These are phyloP conservation scores for Porodaedalea pini DNA, from an alignment of 1,284 basidiomycete species.

Conservation along the genomic window DNA sequence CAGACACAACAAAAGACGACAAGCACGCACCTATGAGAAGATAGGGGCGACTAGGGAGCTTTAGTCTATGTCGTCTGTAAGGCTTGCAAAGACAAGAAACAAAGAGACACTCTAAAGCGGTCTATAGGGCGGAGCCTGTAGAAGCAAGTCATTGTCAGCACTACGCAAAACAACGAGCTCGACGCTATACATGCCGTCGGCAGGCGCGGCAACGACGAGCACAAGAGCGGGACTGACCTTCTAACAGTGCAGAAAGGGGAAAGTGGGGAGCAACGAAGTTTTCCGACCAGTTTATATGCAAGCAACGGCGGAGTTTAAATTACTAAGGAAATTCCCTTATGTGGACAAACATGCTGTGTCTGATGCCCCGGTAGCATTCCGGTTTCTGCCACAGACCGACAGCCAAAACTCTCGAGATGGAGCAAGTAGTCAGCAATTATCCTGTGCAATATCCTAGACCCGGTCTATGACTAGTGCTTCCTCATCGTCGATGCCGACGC, in stretches of 20 bases:
- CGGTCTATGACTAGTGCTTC: not conserved
- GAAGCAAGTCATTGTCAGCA: not conserved
- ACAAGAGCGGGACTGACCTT: slow-evolving; percentile 17
- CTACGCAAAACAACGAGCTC: not conserved
- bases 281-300: slow-evolving; percentile 3
- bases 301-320: slow-evolving; percentile 17
- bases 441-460: not conserved
- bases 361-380: not conserved
- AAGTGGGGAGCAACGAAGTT: slow-evolving; percentile 15
- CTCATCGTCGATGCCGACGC: not conserved
- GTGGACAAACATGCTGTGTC: slow-evolving; percentile 11
- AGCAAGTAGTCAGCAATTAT: not conserved
- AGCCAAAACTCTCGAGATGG: not conserved
- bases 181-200: not conserved
- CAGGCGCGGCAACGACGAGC: not conserved
- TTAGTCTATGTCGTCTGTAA: slow-evolving; percentile 20
- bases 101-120: slow-evolving; percentile 21
- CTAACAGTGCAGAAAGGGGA: slow-evolving; percentile 14
- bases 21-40: slow-evolving; percentile 40
- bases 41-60: slow-evolving; percentile 29
- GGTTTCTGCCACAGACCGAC: not conserved
- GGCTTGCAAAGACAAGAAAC: slow-evolving; percentile 20
- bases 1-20: slow-evolving; percentile 7
- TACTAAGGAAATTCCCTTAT: not conserved
- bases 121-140: slow-evolving; percentile 20